Conservation (phyloP, 2,329 filamentous ascomycete species). For the Botryotinia convoluta region DNA sequence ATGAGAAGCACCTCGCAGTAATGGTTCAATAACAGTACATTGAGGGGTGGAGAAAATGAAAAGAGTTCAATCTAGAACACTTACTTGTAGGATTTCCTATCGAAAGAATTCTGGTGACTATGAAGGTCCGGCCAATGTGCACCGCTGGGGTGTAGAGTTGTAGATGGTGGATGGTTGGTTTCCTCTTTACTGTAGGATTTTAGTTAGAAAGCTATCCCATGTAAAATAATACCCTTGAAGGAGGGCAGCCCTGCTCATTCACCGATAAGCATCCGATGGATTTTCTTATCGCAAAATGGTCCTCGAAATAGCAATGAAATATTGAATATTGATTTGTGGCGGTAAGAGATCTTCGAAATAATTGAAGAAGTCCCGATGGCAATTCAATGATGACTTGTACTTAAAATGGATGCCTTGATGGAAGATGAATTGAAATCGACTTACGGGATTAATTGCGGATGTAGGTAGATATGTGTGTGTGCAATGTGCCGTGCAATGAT, state of each 20-base stretch:
- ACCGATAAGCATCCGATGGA: slow-evolving; percentile 7
- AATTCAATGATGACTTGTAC: not conserved
- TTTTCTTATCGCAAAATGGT: slow-evolving; percentile 10
- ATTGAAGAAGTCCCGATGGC: not conserved
- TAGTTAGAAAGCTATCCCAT: slow-evolving; percentile 21
- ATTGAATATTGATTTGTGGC: not conserved
- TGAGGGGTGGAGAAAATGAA: slow-evolving; percentile 22
- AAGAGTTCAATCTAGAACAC: slow-evolving; percentile 25
- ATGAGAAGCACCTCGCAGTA: slow-evolving; percentile 23
- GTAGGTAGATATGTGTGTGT: not conserved
- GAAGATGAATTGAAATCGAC: not conserved
- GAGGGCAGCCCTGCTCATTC: not conserved
- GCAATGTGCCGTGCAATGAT: slow-evolving; percentile 1
- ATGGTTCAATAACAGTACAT: slow-evolving; percentile 21
- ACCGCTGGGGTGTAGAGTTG: not conserved
- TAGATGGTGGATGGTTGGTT: not conserved
- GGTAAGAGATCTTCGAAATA: not conserved
- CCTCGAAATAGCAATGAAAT: not conserved
- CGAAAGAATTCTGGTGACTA: not conserved
- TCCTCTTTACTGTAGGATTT: slow-evolving; percentile 24
- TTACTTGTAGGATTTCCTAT: slow-evolving; percentile 24
- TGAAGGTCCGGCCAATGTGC: not conserved
- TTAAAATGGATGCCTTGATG: not conserved
- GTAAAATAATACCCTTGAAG: not conserved
- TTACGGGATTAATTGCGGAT: not conserved